Percentiles rank a stretch among this genome's conserved stretches.
These are phyloP conservation scores for Cytospora schulzeri DNA, from an alignment of 2,329 filamentous ascomycete genomes.

Conservation along the genomic window DNA sequence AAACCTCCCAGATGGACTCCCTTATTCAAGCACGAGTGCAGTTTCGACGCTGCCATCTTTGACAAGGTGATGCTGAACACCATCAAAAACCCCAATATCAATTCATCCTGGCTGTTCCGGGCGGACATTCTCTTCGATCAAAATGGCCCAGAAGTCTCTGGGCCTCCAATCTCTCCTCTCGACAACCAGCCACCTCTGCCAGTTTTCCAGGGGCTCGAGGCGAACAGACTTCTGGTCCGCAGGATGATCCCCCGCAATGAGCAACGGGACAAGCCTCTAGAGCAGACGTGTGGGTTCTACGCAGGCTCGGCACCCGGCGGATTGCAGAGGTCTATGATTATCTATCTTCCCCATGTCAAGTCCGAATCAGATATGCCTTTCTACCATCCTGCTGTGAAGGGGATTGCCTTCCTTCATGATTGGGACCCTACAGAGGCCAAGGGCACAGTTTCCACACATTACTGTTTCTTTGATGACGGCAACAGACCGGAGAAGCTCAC, in stretches of 20 bases:
- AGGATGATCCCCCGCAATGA: conserved; percentile 82
- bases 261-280: conserved; percentile 70
- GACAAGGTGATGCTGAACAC: conserved; percentile 71
- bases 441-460: conserved; percentile 62
- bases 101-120: conserved; percentile 75
- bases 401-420: conserved; percentile 75
- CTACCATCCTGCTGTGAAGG: conserved; percentile 80
- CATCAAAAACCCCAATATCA: conserved; percentile 78
- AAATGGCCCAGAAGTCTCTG: conserved; percentile 36
- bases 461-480: conserved; percentile 51
- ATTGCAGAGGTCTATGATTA: conserved; percentile 56
- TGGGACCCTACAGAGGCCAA: conserved; percentile 49
- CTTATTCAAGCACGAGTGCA: conserved; percentile 58
- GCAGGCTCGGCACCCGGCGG: conserved; percentile 35
- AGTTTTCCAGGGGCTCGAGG: conserved; percentile 48
- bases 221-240: conserved; percentile 70
- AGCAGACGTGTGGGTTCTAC: conserved; percentile 84
- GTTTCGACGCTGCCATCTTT: conserved; percentile 66
- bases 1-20: conserved; percentile 52
- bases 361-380: conserved; percentile 70
- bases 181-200: conserved; percentile 40
- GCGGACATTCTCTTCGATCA: conserved; percentile 71
- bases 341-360: conserved; percentile 76
- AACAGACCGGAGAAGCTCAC: conserved; percentile 52
- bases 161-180: conserved; percentile 31